phyloP scores from a whole-genome alignment of 2,329 filamentous ascomycete species.

The Lecanicillium sp. region DNA sequence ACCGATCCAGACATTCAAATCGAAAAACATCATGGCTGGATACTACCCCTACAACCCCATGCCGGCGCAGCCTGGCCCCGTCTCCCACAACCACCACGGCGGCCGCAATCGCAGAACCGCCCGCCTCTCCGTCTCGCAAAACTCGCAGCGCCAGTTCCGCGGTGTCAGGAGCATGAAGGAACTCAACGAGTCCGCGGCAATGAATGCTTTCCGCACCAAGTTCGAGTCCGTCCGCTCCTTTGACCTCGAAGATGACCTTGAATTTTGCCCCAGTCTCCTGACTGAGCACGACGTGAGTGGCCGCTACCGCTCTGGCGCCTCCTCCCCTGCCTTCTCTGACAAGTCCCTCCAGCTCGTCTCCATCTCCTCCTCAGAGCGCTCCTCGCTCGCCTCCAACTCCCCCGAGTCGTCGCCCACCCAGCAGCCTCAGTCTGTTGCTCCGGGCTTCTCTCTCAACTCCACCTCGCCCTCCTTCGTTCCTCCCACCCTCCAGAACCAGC shows the following conservation, averaged over 20 bases:
- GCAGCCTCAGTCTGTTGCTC: conserved; percentile 72
- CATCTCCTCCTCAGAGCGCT: conserved; percentile 92
- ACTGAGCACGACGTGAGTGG: conserved; percentile 85
- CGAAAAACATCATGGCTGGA: conserved; percentile 45
- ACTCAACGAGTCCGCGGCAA: conserved; percentile 67
- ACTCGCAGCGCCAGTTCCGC: conserved; percentile 80
- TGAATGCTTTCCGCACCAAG: conserved; percentile 74
- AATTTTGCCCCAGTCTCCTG: conserved; percentile 89
- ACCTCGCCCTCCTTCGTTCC: conserved; percentile 61
- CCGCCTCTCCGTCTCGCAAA: conserved; percentile 72
- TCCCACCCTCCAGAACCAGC: conserved; percentile 60
- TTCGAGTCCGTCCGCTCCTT: conserved; percentile 92
- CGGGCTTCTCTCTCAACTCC: conserved; percentile 68
- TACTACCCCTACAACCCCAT: conserved; percentile 59
- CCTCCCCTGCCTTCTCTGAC: conserved; percentile 24
- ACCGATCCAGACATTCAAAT: neutral
- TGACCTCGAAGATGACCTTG: conserved; percentile 90
- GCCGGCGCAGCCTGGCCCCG: conserved; percentile 51
- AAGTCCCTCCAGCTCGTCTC: conserved; percentile 66
- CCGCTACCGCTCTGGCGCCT: conserved; percentile 13
- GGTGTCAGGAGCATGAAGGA: conserved; percentile 83
- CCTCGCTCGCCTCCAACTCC: conserved; percentile 89
- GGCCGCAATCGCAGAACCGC: conserved; percentile 81
- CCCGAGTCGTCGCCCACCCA: conserved; percentile 88
- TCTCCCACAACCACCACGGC: conserved; percentile 64